Evolutionary conservation across 345 rosid species (phyloP), one percentile per base, ranked within the genome.

Genomic region (Corchorus capsularis): DNA sequence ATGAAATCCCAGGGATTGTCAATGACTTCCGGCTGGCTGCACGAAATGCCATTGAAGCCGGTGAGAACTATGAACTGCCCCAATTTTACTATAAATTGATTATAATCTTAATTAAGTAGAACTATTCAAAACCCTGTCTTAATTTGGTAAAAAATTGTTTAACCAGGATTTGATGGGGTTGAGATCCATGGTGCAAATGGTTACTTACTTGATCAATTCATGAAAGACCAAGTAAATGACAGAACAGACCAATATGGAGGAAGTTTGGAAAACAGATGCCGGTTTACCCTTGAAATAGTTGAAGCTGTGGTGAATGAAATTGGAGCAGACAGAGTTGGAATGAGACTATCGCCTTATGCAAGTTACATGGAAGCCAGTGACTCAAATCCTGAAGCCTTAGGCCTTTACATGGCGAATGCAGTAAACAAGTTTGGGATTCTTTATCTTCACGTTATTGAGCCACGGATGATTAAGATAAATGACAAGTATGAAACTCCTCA

Each of bases 21-120:
- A 69, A 90, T 9, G 87, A 88, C 68, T 88, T 85, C 72, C 79
- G 89, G 64, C 72, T 76, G 0, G 89, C 88, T 19, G 90, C 93
- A 34, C 75, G 82, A 71, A 90, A 88, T 80, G 93, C 91, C 20
- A 72, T 72, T 19, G 66, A 22, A 59, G 75, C 63, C 0, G 66
- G 66, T 67, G 45, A 81, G 22, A 69, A 22, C 9, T 19, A 9
- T 27, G 27, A 27, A 27, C 27, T 27, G 27, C 27, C 61, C 32
- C 32, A 20, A 56, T n/a, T 54, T 17, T 17, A 22, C 10, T 19
- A 17, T 39, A 39, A 27, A 39, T 39, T 39, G 6, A 39, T 4
- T 39, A 39, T 6, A 6, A 39, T 39, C 43, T 39, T 39, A 39
- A 39, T 39, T 39, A 39, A 4, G 4, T 39, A 4, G 0, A 39